Conservation (phyloP, 768 basidiomycete species). For the Hemileccinum rubropunctum region DNA sequence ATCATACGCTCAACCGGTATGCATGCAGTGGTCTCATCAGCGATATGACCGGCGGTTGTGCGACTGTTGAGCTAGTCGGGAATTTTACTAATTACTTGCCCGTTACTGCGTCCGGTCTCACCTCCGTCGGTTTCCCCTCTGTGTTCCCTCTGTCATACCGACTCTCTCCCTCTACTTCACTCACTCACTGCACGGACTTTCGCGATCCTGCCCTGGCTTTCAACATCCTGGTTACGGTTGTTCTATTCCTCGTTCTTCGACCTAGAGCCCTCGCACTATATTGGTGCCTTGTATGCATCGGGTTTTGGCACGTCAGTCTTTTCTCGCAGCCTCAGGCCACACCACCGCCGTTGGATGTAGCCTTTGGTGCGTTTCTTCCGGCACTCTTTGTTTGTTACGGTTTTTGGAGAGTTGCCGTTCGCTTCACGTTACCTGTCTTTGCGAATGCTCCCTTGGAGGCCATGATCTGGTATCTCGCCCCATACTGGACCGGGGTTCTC, state of each 20-base stretch:
- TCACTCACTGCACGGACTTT: slow-evolving; percentile 68
- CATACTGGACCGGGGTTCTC: slow-evolving; percentile 78
- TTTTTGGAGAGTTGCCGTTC: slow-evolving; percentile 74
- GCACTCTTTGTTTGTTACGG: slow-evolving; percentile 73
- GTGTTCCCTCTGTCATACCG: slow-evolving; percentile 71
- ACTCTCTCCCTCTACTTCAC: slow-evolving; percentile 45
- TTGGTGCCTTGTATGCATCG: slow-evolving; percentile 79
- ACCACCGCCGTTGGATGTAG: slow-evolving; percentile 69
- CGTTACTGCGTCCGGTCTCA: slow-evolving; percentile 55
- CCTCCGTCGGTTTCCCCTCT: slow-evolving; percentile 71
- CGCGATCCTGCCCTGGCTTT: slow-evolving; percentile 68
- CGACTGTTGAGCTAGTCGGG: slow-evolving; percentile 61
- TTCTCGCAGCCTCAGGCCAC: slow-evolving; percentile 70
- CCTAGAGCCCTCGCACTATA: slow-evolving; percentile 65
- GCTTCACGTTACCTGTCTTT: slow-evolving; percentile 73
- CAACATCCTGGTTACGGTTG: slow-evolving; percentile 64
- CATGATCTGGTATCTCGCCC: slow-evolving; percentile 67
- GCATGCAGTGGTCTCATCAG: slow-evolving; percentile 58
- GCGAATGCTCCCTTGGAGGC: slow-evolving; percentile 66
- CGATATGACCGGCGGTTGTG: slow-evolving; percentile 74
- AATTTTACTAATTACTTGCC: slow-evolving; percentile 72
- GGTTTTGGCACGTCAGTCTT: slow-evolving; percentile 81
- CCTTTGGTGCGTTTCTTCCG: slow-evolving; percentile 76
- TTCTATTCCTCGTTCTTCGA: slow-evolving; percentile 70
- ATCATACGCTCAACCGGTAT: slow-evolving; percentile 7